Conservation (phyloP, 495 filamentous ascomycete genomes). For the Tuber melanosporum region DNA sequence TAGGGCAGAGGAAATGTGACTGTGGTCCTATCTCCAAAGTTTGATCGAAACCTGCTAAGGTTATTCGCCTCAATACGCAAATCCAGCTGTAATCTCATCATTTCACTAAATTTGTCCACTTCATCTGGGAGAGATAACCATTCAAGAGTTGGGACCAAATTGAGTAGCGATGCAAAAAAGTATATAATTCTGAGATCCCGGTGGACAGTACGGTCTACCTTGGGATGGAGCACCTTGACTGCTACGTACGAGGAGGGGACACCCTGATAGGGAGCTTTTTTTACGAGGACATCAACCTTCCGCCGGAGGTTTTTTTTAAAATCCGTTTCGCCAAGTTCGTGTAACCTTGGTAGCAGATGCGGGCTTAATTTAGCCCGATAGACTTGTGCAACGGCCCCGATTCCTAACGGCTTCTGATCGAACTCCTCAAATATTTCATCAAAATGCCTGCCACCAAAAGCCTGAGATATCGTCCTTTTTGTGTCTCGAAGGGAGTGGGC, state of each 20-base stretch:
- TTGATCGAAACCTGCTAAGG: conserved; percentile 75
- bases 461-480: conserved; percentile 66
- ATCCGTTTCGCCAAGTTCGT: conserved; percentile 48
- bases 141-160: conserved; percentile 87
- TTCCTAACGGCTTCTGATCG: conserved; percentile 79
- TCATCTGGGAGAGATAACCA: conserved; percentile 97
- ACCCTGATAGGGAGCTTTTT: conserved; percentile 65
- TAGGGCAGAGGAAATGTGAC: conserved; percentile 97
- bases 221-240: conserved; percentile 91
- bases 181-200: conserved; percentile 89
- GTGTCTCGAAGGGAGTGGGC: conserved; percentile 80
- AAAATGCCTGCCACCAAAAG: conserved; percentile 73
- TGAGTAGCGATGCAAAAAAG: conserved; percentile 81
- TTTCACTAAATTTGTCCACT: conserved; percentile 86
- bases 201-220: conserved; percentile 78
- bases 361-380: conserved; percentile 91
- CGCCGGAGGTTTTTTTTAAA: conserved; percentile 62
- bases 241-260: conserved; percentile 92
- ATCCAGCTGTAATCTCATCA: conserved; percentile 97
- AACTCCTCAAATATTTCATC: conserved; percentile 97
- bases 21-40: conserved; percentile 82
- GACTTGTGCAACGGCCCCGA: conserved; percentile 95
- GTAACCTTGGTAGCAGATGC: conserved; percentile 55
- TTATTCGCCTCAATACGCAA: conserved; percentile 92
- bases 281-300: conserved; percentile 79